Evolutionary conservation across 2,329 filamentous ascomycete species (phyloP).

Genomic region (Metarhizium rileyi): DNA sequence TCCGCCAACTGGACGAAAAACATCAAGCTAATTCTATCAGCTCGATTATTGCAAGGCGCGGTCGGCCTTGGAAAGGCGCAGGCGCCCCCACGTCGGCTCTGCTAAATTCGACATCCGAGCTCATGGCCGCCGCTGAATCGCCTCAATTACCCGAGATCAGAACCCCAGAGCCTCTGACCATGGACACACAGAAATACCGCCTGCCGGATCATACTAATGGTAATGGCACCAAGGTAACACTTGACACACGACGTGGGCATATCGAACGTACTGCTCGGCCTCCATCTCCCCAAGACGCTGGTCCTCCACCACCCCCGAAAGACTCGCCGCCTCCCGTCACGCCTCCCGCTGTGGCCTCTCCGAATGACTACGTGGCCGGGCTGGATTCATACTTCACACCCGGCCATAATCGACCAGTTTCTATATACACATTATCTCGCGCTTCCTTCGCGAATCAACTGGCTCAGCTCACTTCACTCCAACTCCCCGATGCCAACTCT

Average conservation of each 20-base stretch:
- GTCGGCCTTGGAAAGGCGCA: constrained; percentile 63
- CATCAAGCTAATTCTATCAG: constrained; percentile 28
- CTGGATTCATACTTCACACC: constrained; percentile 57
- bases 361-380: constrained; percentile 38
- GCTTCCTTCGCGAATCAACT: constrained; percentile 90
- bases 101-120: constrained; percentile 14
- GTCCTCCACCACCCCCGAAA: constrained; percentile 29
- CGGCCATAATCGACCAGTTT: constrained; percentile 61
- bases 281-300: constrained; percentile 24
- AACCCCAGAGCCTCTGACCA: constrained; percentile 41
- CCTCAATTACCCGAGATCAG: constrained; percentile 42
- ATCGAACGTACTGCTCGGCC: constrained; percentile 39
- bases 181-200: constrained; percentile 67
- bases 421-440: constrained; percentile 87
- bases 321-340: constrained; percentile 27
- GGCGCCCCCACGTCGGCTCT: constrained; percentile 28
- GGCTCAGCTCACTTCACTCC: constrained; percentile 81
- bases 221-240: constrained; percentile 55
- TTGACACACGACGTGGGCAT: constrained; percentile 48
- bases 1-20: constrained; percentile 58
- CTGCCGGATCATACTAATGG: constrained; percentile 60
- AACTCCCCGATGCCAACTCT: constrained; percentile 75
- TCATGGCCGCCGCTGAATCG: constrained; percentile 19
- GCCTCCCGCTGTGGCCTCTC: constrained; percentile 18
- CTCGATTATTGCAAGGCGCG: constrained; percentile 50